Evolutionary conservation across 345 rosid genomes (phyloP), one percentile per base, ranked within the genome.

Genomic region (Rubroshorea leprosula): DNA sequence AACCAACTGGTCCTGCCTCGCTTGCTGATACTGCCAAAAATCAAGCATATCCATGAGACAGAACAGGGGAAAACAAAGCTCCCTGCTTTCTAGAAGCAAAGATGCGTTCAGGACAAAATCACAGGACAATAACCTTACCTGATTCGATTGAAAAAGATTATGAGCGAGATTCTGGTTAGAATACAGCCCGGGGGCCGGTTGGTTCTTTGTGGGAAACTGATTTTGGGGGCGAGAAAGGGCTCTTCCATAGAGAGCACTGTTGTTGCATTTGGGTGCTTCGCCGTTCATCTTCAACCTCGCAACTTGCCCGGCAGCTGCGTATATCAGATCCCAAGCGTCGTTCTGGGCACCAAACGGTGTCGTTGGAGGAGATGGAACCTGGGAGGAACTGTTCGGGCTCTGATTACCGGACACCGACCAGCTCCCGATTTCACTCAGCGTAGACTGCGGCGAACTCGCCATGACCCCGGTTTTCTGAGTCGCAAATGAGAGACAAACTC

Each of bases 241-340:
- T 26, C 18, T 60, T 22, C 51, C 60, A 29, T 57, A 43, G 53
- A 18, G 52, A 4, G 4, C 41, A 1, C 41, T 43, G 52, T 56
- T 39, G 26, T 45, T 15, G n/a, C 18, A 26, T 13, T 54, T 73
- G 17, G 67, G 35, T 14, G 48, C 75, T 50, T 64, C 68, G 18
- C 68, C 49, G 16, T 61, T 68, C 64, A 50, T 46, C 68, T 75
- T 76, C 62, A 87, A 54, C 72, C 83, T 78, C 19, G 90, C 90
- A 6, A 89, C 83, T 69, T 86, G 82, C 14, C 82, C 81, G 4
- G 96, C 95, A 16, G 88, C 96, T 4, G 88, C 89, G 5, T 71
- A 74, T 2, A 89, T 72, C 25, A 89, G 78, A 65, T 83, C 89
- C 83, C 77, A 69, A 1, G 85, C 67, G 60, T 71, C 74, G 22